Percentiles rank a stretch among this genome's conserved stretches.
These are phyloP conservation scores for Daldinia caldariorum DNA, from an alignment of 495 filamentous ascomycete species.

Conservation along the genomic window DNA sequence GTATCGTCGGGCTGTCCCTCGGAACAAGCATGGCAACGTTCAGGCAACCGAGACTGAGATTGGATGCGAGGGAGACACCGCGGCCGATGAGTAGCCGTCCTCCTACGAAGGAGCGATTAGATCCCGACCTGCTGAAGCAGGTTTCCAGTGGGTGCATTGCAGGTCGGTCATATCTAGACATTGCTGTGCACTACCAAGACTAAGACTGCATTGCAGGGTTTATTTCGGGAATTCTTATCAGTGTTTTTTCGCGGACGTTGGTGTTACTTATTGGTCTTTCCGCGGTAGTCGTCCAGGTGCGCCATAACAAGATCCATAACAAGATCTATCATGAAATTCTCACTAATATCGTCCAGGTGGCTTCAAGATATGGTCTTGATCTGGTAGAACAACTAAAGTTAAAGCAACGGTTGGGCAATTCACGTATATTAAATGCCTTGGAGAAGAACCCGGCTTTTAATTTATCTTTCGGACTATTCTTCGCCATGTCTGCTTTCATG, in stretches of 20 bases:
- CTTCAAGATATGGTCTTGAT: slow-evolving; percentile 78
- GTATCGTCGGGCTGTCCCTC: slow-evolving; percentile 40
- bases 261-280: slow-evolving; percentile 76
- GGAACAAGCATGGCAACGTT: slow-evolving; percentile 42
- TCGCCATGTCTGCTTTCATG: slow-evolving; percentile 80
- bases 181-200: background rate
- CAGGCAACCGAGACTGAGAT: slow-evolving; percentile 28
- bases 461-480: slow-evolving; percentile 77
- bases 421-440: slow-evolving; percentile 66
- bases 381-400: slow-evolving; percentile 56
- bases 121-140: slow-evolving; percentile 68
- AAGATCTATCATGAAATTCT: background rate
- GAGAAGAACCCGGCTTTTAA: slow-evolving; percentile 79
- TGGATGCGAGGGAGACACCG: slow-evolving; percentile 34
- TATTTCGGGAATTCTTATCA: slow-evolving; percentile 72
- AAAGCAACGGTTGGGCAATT: slow-evolving; percentile 57
- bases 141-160: slow-evolving; percentile 74
- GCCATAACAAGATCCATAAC: background rate
- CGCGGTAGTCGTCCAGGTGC: slow-evolving; percentile 75
- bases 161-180: slow-evolving; percentile 51
- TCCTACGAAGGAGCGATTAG: slow-evolving; percentile 51
- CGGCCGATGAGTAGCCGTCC: slow-evolving; percentile 27
- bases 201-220: slow-evolving; percentile 60
- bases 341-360: slow-evolving; percentile 60
- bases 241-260: slow-evolving; percentile 78